Evolutionary conservation across 306 rosid species (phyloP).

Genomic region (Alnus glutinosa): DNA sequence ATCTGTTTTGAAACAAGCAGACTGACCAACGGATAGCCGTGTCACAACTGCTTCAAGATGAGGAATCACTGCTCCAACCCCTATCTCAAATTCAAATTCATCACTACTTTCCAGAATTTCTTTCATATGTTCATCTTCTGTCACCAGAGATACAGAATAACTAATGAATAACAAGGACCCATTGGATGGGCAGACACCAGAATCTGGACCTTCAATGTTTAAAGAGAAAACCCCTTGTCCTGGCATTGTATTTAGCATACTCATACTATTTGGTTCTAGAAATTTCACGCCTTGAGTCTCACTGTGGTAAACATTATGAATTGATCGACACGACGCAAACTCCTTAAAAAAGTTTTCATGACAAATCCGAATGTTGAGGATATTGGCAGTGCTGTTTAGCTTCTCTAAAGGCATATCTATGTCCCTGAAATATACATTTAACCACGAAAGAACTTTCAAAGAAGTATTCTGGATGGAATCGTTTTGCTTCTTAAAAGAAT

Average conservation of each 20-base stretch:
- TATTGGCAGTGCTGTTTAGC: constrained; percentile 44
- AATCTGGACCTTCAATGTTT: constrained; percentile 71
- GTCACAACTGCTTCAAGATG: constrained; percentile 65
- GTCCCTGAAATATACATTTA: constrained; percentile 61
- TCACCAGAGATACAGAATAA: constrained; percentile 62
- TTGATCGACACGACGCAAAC: constrained; percentile 43
- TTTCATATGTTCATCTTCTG: constrained; percentile 39
- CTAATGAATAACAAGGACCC: constrained; percentile 69
- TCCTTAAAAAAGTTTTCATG: constrained; percentile 39
- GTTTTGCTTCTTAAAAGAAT: constrained; percentile 62
- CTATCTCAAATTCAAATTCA: constrained; percentile 91
- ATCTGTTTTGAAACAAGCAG: constrained; percentile 53
- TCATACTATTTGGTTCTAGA: constrained; percentile 31
- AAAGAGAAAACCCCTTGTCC: constrained; percentile 32
- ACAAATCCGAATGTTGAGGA: constrained; percentile 47
- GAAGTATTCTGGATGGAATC: constrained; percentile 82
- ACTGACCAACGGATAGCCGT: constrained; percentile 82
- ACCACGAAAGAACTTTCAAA: constrained; percentile 73
- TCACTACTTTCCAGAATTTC: constrained; percentile 69
- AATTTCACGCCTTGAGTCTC: constrained; percentile 34
- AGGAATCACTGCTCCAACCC: constrained; percentile 62
- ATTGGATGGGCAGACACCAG: constrained; percentile 72
- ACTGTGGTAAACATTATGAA: constrained; percentile 39
- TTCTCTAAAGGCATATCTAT: constrained; percentile 42
- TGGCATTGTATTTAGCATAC: constrained; percentile 22